Base-by-base conservation (phyloP, 305 asterid genomes). In the Ilex paraguariensis region DNA sequence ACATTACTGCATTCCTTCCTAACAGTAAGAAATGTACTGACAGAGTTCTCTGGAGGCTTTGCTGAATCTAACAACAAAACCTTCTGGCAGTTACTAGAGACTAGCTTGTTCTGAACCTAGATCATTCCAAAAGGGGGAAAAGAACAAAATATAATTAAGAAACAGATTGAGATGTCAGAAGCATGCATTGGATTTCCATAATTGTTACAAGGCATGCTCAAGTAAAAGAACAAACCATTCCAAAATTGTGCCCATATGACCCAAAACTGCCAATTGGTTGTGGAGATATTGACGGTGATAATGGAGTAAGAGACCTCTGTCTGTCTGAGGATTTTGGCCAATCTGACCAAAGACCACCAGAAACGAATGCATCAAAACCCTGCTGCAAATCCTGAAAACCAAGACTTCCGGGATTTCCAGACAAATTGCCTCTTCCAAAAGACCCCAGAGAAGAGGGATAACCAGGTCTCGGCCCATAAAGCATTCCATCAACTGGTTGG, bases 301-400 rank as follows among this genome's bases (percentile, higher is more conserved):
- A 57, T 28, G 16, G 39, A 55, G 53, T 56, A 61, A 55, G 62
- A 61, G 67, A 52, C 10, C 16, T 45, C 31, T 33, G 67, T 50
- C 56, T 61, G n/a, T 68, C 67, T 12, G 65, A 68, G 56, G 73
- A 55, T 32, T 68, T 68, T 46, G 67, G 67, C 73, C 67, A 68
- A 68, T 68, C 59, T 6, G 73, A 56, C 63, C 63, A 61, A 44
- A 61, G 52, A 57, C 63, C 48, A 42, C 12, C 64, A 54, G 61
- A 54, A 54, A 52, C 55, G 65, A 64, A 21, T 21, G 28, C 28
- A 21, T 21, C 28, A 21, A 21, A 67, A 40, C 42, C 57, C 66
- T 46, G 60, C 50, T 56, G 57, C 66, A 45, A 30, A 42, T 67
- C 71, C 12, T 59, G 66, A 67, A 67, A 67, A 39, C 66, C 53